Evolutionary conservation across 106 monocot genomes (phyloP), one percentile per base, ranked within the genome.

Genomic region (Dioscorea alata): DNA sequence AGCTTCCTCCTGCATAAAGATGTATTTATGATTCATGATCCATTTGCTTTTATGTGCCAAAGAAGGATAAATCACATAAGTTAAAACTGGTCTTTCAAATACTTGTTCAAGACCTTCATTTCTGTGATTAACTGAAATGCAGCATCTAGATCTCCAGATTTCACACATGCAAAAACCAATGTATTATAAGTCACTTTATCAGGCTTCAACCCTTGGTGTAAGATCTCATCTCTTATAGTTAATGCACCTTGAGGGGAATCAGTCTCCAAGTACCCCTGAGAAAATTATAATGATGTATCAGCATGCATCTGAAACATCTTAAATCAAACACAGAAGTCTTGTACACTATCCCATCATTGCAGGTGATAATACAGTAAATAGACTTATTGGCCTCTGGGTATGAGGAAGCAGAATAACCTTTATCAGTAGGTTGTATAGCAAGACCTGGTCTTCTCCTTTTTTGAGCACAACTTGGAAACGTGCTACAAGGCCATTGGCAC

Each of bases 41-140:
- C 22, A 61, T 18, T 50, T 70, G 56, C 62, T 63, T 49, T 34
- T 50, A 18, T 56, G 33, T n/a, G 33, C 4, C 50, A 60, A 57
- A 67, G 33, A 75, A 61, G 24, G 69, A 22, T 13, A 42, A 51
- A 17, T 61, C 22, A 7, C 57, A 68, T 24, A 66, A 6, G 12
- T 64, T 28, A 73, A 87, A 91, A 86, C 78, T 82, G 79, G 87
- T 76, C 81, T 82, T 82, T 74, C 21, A 76, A 82, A 52, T 69
- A 84, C 73, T 86, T 86, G 65, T 57, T 82, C 59, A 73, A 74
- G 70, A 93, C 92, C 92, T 93, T 93, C 92, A 93, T 93, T 85
- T 93, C 88, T 65, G 72, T 65, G 58, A 93, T 80, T 23, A 93
- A 81, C 57, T 80, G 80, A 67, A 93, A 66, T 23, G 88, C 85